phyloP scores from a whole-genome alignment of 1,139 yeast genomes.

The Sugiyamaella paludigena region DNA sequence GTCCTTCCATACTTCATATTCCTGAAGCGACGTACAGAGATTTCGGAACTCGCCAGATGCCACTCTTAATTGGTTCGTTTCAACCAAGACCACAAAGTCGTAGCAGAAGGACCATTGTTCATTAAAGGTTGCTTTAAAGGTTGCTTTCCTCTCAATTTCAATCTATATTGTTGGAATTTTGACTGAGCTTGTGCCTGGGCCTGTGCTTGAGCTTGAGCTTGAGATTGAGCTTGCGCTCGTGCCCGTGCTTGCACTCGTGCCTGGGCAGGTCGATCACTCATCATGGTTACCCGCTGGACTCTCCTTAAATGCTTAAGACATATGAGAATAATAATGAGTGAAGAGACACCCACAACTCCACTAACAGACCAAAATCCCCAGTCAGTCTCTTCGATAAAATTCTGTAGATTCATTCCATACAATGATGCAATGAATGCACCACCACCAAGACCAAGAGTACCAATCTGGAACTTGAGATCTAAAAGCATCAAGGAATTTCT shows the following conservation, averaged over 20 bases:
- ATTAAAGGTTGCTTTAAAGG: neutral
- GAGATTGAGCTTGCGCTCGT: too few species aligned
- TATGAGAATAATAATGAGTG: constrained; percentile 39
- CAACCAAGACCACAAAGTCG: constrained; percentile 14
- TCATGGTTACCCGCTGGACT: constrained; percentile 67
- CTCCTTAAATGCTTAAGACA: constrained; percentile 49
- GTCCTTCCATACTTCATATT: too few species aligned
- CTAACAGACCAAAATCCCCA: constrained; percentile 68
- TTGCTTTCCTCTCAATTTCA: constrained; percentile 8
- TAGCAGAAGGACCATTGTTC: constrained; percentile 1
- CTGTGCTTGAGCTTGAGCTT: too few species aligned
- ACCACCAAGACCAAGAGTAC: constrained; percentile 82
- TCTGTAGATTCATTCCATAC: constrained; percentile 94
- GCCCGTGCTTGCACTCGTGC: too few species aligned
- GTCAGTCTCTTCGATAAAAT: constrained; percentile 78
- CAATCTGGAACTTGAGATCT: constrained; percentile 83
- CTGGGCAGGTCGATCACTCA: constrained; percentile 40
- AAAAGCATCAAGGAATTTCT: constrained; percentile 91
- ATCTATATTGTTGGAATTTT: too few species aligned
- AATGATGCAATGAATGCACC: constrained; percentile 82
- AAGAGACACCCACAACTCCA: constrained; percentile 43
- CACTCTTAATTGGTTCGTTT: constrained; percentile 9
- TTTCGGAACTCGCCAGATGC: too few species aligned
- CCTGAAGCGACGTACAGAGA: too few species aligned
- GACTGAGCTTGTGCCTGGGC: too few species aligned